Evolutionary conservation across 495 filamentous ascomycete genomes (phyloP), one percentile per base, ranked within the genome.

Genomic region (Aspergillus sparsus): DNA sequence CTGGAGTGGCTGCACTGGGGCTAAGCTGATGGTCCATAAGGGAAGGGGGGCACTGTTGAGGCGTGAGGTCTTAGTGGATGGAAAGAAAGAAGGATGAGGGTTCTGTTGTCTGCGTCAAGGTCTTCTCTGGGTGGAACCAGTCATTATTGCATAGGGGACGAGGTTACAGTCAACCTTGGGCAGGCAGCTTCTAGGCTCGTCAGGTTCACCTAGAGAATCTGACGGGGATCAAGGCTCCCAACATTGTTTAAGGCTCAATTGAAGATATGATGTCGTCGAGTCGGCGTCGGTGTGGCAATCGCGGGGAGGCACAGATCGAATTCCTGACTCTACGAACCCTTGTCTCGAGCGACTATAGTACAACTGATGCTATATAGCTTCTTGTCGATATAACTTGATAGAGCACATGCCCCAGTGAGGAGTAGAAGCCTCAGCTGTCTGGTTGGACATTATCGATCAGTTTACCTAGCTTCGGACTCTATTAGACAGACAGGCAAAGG

Each of bases 381-480:
- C 77, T 78, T 84, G 77, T 85, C 80, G 82, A 83, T 83, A 84
- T 78, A 80, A 78, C 74, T 83, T 85, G 77, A 83, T 85, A 85
- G 80, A 82, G 74, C 82, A 85, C 81, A 81, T 18, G 9, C 71
- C 79, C 81, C 77, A 79, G 72, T 77, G 79, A 74, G 77, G 79
- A 74, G 68, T 79, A 81, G 76, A 75, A 65, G 66, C 68, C 70
- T 71, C 66, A 66, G 68, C 74, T 74, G 71, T 72, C 66, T 68
- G 67, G 62, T 69, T 67, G 62, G 64, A 58, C 68, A 63, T 60
- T 63, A 57, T 72, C 75, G 75, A 71, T 64, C 68, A 71, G 57
- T 71, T 68, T 74, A 74, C 67, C 70, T 81, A 81, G 78, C 74
- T 77, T 74, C 72, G 74, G 70, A 74, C 71, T 76, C 71, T 77